Evolutionary conservation across 202 grass and related monocot genomes (phyloP), one percentile per base, ranked within the genome.

Genomic region (Panicum virgatum): DNA sequence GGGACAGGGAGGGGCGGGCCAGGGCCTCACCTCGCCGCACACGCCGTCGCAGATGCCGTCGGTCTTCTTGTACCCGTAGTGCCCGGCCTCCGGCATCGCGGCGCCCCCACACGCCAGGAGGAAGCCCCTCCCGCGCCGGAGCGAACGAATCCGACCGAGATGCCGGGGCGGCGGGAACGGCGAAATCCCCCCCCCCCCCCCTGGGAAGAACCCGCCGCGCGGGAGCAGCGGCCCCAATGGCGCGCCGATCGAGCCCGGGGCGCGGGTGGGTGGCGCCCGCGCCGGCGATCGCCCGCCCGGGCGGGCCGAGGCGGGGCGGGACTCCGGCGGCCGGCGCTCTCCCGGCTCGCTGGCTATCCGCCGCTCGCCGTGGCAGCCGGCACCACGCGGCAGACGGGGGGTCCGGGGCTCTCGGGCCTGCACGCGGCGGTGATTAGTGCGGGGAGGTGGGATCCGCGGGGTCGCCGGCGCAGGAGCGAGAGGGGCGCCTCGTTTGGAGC

Each of bases 31-130:
- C 96, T 95, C 86, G 65, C 92, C 90, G 72, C 84, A 98, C 43
- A 98, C 77, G 58, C 84, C 73, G 84, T 91, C 87, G 86, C 96
- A 98, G 81, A 95, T 90, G 67, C 90, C 87, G 82, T 95, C 96
- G 59, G 82, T 93, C 84, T 98, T 98, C 92, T 98, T 98, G 73
- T 91, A 84, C 84, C 84, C 87, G 76, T 93, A 95, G 72, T 80
- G 67, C 43, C 90, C 80, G 5, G 88, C 30, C 82, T 98, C 96
- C 66, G 92, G 90, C 96, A 98, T 98, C 83, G 65, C 85, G 7
- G 82, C 78, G 58, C 82, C 68, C 0, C 29, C 58, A 25, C 9
- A 29, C 27, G 45, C 54, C 32, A 62, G 14, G 34, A 54, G 9
- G 26, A 54, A 12, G 12, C 18, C 26, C 81, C 40, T 18, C n/a